Evolutionary conservation across 2,329 filamentous ascomycete genomes (phyloP).

Genomic region (Beauveria medogensis): DNA sequence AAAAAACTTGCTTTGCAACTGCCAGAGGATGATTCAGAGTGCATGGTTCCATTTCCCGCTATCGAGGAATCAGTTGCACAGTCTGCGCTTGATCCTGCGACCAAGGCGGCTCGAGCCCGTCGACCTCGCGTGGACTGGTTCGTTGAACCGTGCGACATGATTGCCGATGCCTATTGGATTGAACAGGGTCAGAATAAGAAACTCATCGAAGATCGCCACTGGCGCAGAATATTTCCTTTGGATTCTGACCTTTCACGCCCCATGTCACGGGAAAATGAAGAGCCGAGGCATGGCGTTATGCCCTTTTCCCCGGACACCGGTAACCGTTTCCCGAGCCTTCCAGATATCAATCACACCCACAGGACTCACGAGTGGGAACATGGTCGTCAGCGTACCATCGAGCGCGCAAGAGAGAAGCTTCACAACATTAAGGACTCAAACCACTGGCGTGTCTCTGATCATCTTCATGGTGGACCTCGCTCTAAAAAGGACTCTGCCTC

Average conservation of each 20-base stretch:
- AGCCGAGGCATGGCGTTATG: conserved; percentile 15
- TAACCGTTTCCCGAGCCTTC: conserved; percentile 18
- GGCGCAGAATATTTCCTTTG: conserved; percentile 60
- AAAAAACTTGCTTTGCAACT: conserved; percentile 18
- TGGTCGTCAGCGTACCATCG: conserved; percentile 45
- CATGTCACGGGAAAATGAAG: conserved; percentile 24
- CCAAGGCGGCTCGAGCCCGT: conserved; percentile 50
- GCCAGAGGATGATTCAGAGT: conserved; percentile 16
- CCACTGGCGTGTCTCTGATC: conserved; percentile 42
- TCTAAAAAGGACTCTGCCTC: conserved; percentile 45
- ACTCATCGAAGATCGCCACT: conserved; percentile 72
- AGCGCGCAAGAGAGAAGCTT: conserved; percentile 52
- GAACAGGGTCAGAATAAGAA: conserved; percentile 74
- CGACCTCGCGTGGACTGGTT: conserved; percentile 79
- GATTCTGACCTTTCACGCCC: conserved; percentile 21
- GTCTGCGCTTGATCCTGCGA: conserved; percentile 34
- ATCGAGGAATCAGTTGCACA: conserved; percentile 38
- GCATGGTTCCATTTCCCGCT: conserved; percentile 37
- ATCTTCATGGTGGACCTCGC: conserved; percentile 43
- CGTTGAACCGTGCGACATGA: conserved; percentile 71
- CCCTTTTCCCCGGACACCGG: conserved; percentile 20
- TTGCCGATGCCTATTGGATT: conserved; percentile 87
- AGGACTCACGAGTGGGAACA: conserved; percentile 31
- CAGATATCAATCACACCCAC: neutral
- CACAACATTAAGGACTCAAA: conserved; percentile 46